A percentile compares a stretch with the other conserved stretches of the same genome.
Conservation (phyloP, 257 asterid species). For the Solanum clarkiae region DNA sequence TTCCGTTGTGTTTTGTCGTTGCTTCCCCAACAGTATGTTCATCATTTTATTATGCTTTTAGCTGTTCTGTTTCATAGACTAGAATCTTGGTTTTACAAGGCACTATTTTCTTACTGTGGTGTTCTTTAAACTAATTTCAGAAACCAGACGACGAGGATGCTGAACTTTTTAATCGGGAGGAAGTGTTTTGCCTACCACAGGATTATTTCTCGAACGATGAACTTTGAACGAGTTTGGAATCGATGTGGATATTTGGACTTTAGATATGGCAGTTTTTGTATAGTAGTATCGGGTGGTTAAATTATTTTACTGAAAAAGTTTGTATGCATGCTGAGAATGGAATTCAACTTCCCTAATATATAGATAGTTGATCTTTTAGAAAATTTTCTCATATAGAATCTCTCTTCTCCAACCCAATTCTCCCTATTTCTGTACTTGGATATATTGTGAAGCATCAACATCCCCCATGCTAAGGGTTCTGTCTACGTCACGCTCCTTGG, state of each 20-base stretch:
- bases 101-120: background rate
- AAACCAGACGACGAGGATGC: constrained; percentile 72
- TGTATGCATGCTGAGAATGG: background rate
- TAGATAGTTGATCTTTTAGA: background rate
- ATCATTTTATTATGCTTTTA: background rate
- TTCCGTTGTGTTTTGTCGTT: background rate
- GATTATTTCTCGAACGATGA: constrained; percentile 51
- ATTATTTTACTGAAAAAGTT: background rate
- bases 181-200: constrained; percentile 71
- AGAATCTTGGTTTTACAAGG: background rate
- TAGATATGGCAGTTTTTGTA: background rate
- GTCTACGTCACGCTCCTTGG: background rate
- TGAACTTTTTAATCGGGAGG: constrained; percentile 56
- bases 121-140: constrained; percentile 23
- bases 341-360: background rate
- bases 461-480: background rate
- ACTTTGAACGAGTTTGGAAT: constrained; percentile 10
- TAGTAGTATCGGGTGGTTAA: background rate
- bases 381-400: background rate
- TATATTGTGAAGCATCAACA: background rate
- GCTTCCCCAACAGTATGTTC: too few relatives aligned
- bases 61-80: background rate
- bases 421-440: background rate
- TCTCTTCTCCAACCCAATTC: background rate
- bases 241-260: background rate